phyloP scores from a whole-genome alignment of 2,329 filamentous ascomycete genomes.

The Penicillium sp. region DNA sequence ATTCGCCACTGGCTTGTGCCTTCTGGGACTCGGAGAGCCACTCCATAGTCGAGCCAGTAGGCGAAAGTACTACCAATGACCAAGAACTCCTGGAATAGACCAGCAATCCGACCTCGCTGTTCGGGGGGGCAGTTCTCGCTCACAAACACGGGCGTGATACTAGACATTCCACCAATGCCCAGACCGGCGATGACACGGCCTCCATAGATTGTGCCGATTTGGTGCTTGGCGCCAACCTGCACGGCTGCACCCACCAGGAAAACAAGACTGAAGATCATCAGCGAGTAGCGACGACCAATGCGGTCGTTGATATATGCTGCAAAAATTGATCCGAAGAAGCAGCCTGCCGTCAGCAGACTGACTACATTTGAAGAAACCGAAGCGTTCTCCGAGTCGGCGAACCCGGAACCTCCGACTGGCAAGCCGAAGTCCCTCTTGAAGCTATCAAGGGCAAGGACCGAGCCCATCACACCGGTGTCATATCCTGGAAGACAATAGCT shows the following conservation, averaged over 20 bases:
- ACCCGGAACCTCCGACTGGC: slow-evolving; percentile 35
- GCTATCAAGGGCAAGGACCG: slow-evolving; percentile 43
- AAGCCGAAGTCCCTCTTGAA: slow-evolving; percentile 49
- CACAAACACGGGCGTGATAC: slow-evolving; percentile 44
- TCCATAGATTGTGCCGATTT: slow-evolving; percentile 40
- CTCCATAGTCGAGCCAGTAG: slow-evolving; percentile 60
- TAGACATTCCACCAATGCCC: slow-evolving; percentile 44
- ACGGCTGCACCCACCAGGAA: slow-evolving; percentile 42
- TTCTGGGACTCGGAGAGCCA: slow-evolving; percentile 48
- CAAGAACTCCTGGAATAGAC: slow-evolving; percentile 43
- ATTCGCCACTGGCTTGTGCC: slow-evolving; percentile 58
- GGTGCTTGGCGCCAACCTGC: slow-evolving; percentile 36
- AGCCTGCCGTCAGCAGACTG: slow-evolving; percentile 42
- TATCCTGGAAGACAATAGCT: slow-evolving; percentile 35
- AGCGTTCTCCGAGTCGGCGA: slow-evolving; percentile 39
- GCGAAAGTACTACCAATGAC: slow-evolving; percentile 52
- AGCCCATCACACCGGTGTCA: slow-evolving; percentile 49
- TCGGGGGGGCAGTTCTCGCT: slow-evolving; percentile 39
- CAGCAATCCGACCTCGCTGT: slow-evolving; percentile 40
- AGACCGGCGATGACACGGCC: slow-evolving; percentile 43
- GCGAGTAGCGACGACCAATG: slow-evolving; percentile 40
- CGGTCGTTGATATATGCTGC: slow-evolving; percentile 41
- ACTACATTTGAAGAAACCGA: slow-evolving; percentile 45
- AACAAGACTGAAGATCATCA: slow-evolving; percentile 38
- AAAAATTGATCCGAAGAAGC: slow-evolving; percentile 45